A percentile compares a stretch with the other conserved stretches of the same genome.
phyloP scores from a whole-genome alignment of 1,284 basidiomycete genomes.

The Acaromyces ingoldii region DNA sequence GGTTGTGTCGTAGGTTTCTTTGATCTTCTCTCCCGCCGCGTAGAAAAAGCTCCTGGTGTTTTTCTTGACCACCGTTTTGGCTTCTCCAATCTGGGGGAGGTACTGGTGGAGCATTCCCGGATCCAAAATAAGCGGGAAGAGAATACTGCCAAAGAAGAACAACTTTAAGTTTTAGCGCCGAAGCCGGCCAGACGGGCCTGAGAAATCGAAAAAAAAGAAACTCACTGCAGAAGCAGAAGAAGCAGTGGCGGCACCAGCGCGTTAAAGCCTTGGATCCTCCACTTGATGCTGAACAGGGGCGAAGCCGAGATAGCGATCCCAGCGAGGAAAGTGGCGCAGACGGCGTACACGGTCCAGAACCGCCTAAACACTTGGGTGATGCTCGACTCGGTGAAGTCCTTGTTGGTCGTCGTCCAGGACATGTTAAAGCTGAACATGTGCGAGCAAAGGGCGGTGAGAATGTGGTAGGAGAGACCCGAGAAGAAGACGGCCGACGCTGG shows the following conservation, averaged over 20 bases:
- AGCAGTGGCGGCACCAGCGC: conserved; percentile 5
- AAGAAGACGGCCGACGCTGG: conserved; percentile 20
- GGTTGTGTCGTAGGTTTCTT: too few relatives aligned
- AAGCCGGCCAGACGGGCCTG: too few relatives aligned
- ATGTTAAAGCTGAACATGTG: conserved; percentile 80
- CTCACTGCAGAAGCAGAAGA: background rate
- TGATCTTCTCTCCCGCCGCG: too few relatives aligned
- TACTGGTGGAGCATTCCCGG: background rate
- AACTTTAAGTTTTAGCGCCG: too few relatives aligned
- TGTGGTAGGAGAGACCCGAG: conserved; percentile 37
- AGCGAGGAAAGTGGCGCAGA: conserved; percentile 57
- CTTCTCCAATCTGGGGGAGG: background rate
- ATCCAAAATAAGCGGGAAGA: background rate
- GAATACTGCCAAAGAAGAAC: too few relatives aligned
- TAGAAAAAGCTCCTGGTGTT: too few relatives aligned
- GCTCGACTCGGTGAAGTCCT: conserved; percentile 55
- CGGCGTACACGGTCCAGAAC: conserved; percentile 55
- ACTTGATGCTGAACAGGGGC: conserved; percentile 59
- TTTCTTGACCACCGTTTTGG: background rate
- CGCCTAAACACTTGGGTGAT: conserved; percentile 64
- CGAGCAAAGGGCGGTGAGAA: conserved; percentile 68
- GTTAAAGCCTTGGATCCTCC: conserved; percentile 54
- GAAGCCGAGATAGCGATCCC: conserved; percentile 61
- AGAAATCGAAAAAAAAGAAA: too few relatives aligned
- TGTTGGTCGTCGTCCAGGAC: conserved; percentile 58